Conservation (phyloP, 75 land plant genomes). For the Pinus taeda region DNA sequence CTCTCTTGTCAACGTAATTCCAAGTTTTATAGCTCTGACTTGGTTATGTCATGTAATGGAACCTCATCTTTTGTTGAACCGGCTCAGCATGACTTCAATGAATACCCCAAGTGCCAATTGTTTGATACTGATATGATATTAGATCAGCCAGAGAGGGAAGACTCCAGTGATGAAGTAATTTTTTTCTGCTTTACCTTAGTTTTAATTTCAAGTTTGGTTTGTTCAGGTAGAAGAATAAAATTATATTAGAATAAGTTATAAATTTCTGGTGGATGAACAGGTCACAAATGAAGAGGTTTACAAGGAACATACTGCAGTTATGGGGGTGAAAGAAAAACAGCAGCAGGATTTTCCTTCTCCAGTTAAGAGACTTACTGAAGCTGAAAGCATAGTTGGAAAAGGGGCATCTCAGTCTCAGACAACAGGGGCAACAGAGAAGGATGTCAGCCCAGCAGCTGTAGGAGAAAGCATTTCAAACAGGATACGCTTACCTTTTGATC, state of each 20-base stretch:
- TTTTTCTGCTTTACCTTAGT: background rate
- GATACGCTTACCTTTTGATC: conserved; percentile 1
- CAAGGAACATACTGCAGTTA: conserved; percentile 1
- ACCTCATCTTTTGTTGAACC: conserved; percentile 6
- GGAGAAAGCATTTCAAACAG: conserved; percentile 7
- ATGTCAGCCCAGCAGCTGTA: background rate
- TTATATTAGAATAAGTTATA: background rate
- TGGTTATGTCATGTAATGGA: background rate
- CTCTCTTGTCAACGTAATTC: conserved; percentile 5
- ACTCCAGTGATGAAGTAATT: conserved; percentile 9
- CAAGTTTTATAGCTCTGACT: background rate
- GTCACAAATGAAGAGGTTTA: conserved; percentile 4
- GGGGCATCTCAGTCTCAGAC: background rate
- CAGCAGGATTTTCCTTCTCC: background rate
- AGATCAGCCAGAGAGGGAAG: conserved; percentile 7
- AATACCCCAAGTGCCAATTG: background rate
- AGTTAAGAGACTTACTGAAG: background rate
- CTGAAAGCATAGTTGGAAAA: conserved; percentile 1
- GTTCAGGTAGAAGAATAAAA: background rate
- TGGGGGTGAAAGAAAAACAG: conserved; percentile 4
- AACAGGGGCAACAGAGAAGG: conserved; percentile 1
- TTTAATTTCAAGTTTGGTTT: background rate
- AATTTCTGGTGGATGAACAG: background rate
- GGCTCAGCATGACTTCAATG: conserved; percentile 1
- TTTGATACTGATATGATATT: background rate